phyloP scores from a whole-genome alignment of 306 rosid species.

The Boehmeria nivea region DNA sequence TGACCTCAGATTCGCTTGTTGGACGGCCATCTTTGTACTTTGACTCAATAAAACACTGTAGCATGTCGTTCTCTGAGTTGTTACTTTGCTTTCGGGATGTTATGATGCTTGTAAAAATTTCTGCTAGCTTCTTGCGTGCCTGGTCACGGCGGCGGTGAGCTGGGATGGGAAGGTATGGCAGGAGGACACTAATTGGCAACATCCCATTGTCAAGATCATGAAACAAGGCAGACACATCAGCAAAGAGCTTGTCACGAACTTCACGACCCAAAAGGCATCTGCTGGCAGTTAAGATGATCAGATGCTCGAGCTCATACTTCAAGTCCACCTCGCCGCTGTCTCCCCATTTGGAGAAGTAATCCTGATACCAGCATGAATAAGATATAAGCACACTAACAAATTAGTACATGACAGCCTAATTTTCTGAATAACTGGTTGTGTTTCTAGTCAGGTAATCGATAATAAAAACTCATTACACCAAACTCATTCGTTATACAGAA shows the following conservation, averaged over 20 bases:
- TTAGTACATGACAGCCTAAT: too few species aligned
- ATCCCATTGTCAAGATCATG: conserved; percentile 91
- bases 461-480: neutral
- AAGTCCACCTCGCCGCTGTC: conserved; percentile 89
- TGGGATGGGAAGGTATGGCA: conserved; percentile 89
- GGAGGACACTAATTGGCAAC: conserved; percentile 83
- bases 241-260: conserved; percentile 93
- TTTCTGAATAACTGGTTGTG: neutral
- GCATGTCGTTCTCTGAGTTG: conserved; percentile 80
- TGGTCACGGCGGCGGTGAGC: conserved; percentile 83
- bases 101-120: conserved; percentile 68
- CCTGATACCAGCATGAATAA: conserved; percentile 35
- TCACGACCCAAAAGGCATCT: conserved; percentile 90
- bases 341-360: conserved; percentile 96
- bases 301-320: conserved; percentile 92
- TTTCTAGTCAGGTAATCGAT: neutral
- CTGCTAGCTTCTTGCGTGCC: conserved; percentile 77
- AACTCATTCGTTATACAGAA: too few species aligned
- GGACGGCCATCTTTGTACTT: conserved; percentile 91
- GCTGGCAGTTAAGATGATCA: conserved; percentile 90
- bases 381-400: too few species aligned
- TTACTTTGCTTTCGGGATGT: conserved; percentile 49
- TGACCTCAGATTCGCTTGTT: conserved; percentile 81
- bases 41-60: conserved; percentile 89
- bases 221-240: conserved; percentile 86